Percentiles rank a stretch among this genome's conserved stretches.
These are phyloP conservation scores for Helenozyma rhizophorensis DNA, from an alignment of 805 yeast species.

Conservation along the genomic window DNA sequence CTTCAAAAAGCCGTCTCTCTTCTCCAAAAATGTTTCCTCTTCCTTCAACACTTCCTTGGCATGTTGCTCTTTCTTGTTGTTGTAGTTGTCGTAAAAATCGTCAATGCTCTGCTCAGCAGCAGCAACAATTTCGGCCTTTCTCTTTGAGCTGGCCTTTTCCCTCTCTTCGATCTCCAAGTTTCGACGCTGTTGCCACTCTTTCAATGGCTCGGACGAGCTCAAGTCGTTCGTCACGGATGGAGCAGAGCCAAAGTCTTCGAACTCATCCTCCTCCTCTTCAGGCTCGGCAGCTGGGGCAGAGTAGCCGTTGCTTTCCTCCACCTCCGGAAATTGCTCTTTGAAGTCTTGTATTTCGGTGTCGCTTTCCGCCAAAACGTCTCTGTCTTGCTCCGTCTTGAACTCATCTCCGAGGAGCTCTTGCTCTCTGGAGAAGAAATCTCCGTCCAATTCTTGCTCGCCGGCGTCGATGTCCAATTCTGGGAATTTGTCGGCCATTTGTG, in stretches of 20 bases:
- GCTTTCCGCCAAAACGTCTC: conserved; percentile 38
- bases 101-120: conserved; percentile 83
- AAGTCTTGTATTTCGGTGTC: conserved; percentile 51
- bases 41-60: conserved; percentile 60
- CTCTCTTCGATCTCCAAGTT: conserved; percentile 74
- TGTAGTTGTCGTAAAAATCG: conserved; percentile 89
- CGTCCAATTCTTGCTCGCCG: conserved; percentile 32
- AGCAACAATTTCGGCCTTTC: conserved; percentile 60
- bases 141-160: conserved; percentile 65
- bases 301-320: conserved; percentile 25
- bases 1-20: conserved; percentile 62
- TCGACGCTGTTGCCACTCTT: conserved; percentile 79
- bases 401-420: conserved; percentile 66
- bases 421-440: conserved; percentile 67
- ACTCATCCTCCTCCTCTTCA: conserved; percentile 41
- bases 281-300: conserved; percentile 9
- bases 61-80: conserved; percentile 71
- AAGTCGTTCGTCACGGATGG: conserved; percentile 12
- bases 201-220: conserved; percentile 48
- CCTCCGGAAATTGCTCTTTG: conserved; percentile 62
- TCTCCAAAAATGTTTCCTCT: conserved; percentile 64
- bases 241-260: conserved; percentile 25
- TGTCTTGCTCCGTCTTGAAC: conserved; percentile 62
- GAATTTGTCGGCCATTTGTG: conserved; percentile 75
- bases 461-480: conserved; percentile 51